These are phyloP conservation scores for Zychaea mexicana DNA, from an alignment of 371 early-diverging fungal genomes.

Conservation along the genomic window DNA sequence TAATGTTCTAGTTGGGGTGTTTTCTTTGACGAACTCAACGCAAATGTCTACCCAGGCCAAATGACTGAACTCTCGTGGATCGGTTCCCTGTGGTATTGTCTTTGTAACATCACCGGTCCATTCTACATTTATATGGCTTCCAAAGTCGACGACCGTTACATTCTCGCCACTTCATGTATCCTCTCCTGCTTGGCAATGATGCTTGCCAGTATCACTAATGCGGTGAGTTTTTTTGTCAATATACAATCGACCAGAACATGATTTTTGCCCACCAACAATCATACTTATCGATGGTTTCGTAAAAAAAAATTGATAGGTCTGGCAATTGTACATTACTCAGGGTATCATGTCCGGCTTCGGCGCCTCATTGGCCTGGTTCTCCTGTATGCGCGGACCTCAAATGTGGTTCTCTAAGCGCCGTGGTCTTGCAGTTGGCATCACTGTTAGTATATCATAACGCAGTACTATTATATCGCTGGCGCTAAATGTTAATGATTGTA, in stretches of 20 bases:
- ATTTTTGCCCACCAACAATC: background rate
- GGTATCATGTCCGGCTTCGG: conserved; percentile 24
- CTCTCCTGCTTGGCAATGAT: conserved; percentile 51
- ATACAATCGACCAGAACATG: background rate
- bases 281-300: background rate
- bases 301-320: conserved; percentile 15
- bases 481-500: too few relatives aligned
- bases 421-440: conserved; percentile 20
- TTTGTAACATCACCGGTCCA: conserved; percentile 42
- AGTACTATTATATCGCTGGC: conserved; percentile 52
- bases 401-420: conserved; percentile 19
- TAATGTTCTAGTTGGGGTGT: conserved; percentile 40
- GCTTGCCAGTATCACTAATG: conserved; percentile 22
- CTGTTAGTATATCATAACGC: background rate
- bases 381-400: conserved; percentile 16
- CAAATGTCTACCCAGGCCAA: conserved; percentile 28
- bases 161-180: conserved; percentile 26
- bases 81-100: conserved; percentile 38
- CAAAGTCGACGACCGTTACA: conserved; percentile 14
- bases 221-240: conserved; percentile 3
- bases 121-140: conserved; percentile 50
- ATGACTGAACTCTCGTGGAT: conserved; percentile 41
- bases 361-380: conserved; percentile 14
- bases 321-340: conserved; percentile 29
- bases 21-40: conserved; percentile 31